Base-by-base conservation (phyloP, 352 stramenopile genomes). In the Phytophthora crassamura region DNA sequence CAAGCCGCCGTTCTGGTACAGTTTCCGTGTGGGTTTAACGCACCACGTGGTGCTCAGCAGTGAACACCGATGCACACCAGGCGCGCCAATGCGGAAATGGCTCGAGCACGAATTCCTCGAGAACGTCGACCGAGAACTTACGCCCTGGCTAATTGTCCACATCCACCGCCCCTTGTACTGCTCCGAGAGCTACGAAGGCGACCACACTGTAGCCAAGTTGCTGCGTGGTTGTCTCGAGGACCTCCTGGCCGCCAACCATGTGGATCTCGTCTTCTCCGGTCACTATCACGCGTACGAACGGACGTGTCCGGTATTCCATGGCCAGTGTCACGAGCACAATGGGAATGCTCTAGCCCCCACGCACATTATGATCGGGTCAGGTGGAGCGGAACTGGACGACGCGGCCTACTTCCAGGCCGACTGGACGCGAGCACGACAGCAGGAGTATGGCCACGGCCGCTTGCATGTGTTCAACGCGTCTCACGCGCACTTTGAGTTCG, bases 281-380 rank as follows among this genome's bases (percentile, higher is more conserved):
- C 80, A 89, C 33, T 75, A 80, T n/a, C 80, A 88, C 18, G 65
- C 74, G n/a, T 89, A 89, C 58, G 80, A 86, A 56, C 69, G 76
- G 51, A 86, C 80, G 4, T 86, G 74, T 35, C 66, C 76, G 1
- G 78, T 89, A 16, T 81, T 76, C 35, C 54, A 75, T 8, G 63
- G 59, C 11, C 39, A 60, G 18, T 82, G 71, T 49, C 38, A 63
- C 34, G 59, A 74, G 33, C 49, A 34, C 35, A 33, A 56, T 16
- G 48, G 49, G 16, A 25, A 5, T 18, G 75, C 68, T 25, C 46
- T 73, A 11, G 77, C 75, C 3, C 67, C 77, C 0, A 72, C 72
- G 15, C 78, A 89, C 55, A 74, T 86, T 55, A 80, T 80, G 65
- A 69, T 89, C 18, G 80, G 77, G 3, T 80, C 80, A 30, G 76